Base-by-base conservation (phyloP, 805 yeast genomes). In the Nakazawaea peltata region DNA sequence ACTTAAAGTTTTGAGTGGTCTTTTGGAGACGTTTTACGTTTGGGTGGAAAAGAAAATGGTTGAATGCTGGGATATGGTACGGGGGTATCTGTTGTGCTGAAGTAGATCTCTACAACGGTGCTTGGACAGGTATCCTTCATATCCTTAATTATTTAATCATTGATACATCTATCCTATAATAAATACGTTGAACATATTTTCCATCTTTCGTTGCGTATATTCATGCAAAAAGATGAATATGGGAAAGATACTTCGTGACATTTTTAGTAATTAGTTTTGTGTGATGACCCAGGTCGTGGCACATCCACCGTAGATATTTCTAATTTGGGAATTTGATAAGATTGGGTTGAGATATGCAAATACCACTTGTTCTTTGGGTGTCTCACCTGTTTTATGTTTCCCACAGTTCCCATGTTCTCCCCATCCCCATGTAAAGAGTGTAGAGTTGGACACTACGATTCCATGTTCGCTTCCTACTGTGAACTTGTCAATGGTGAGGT, bases 401-500 rank as follows among this genome's bases (percentile, higher is more conserved):
- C 95, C 95, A 57, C 97, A 90, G 51, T 90, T 90, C 0, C 98
- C 98, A 55, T 90, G 98, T 50, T 92, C 97, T 11, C 96, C 97
- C 98, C 98, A 90, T 1, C 98, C 98, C 97, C 97, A 92, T 2
- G 88, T 69, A 36, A 50, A 60, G 0, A 87, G 78, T 7, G 38
- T 33, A 26, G 54, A 45, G 12, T 51, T 43, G 1, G 46, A 34
- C 5, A 54, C 50, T 9, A 72, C 46, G 13, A 87, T 47, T 0
- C 92, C 94, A 54, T 90, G 98, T 50, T 90, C 97, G 53, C 95
- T 84, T 0, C 98, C 98, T 5, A 74, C 67, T 1, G 65, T 61
- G 35, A 63, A 61, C 6, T 40, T 24, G 17, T 40, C 32, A 22
- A 51, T 41, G 26, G 37, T 13, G 9, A 22, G 13, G 7, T 8